These are phyloP conservation scores for Ogataea neopini DNA, from an alignment of 805 yeast species.

Conservation along the genomic window DNA sequence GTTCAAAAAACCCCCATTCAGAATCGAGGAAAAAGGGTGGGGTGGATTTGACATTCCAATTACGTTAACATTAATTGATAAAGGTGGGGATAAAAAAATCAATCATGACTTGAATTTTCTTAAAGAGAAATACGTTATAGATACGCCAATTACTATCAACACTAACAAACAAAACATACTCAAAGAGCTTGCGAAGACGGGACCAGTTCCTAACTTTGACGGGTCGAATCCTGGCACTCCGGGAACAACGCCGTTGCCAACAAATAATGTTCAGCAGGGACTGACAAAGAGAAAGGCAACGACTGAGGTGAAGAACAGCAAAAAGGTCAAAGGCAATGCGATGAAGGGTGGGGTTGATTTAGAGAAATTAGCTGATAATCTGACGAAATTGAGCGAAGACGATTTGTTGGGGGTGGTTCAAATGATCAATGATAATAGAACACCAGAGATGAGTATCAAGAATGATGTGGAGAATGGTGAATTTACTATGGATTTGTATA, in stretches of 20 bases:
- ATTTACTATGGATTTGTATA: conserved; percentile 92
- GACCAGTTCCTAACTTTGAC: conserved; percentile 60
- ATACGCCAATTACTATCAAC: conserved; percentile 77
- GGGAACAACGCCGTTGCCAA: conserved; percentile 24
- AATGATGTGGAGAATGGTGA: conserved; percentile 97
- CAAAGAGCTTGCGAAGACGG: conserved; percentile 74
- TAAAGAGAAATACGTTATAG: conserved; percentile 72
- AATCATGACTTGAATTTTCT: conserved; percentile 88
- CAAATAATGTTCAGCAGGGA: conserved; percentile 10
- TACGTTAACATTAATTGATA: conserved; percentile 73
- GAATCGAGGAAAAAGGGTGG: conserved; percentile 94
- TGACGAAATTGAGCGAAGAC: conserved; percentile 87
- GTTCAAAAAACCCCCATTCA: conserved; percentile 80
- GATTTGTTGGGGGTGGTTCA: conserved; percentile 93
- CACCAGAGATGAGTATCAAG: conserved; percentile 92
- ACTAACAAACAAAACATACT: conserved; percentile 71
- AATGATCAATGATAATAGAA: conserved; percentile 94
- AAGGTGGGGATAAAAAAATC: conserved; percentile 83
- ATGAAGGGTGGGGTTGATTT: conserved; percentile 79
- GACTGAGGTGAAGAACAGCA: conserved; percentile 41
- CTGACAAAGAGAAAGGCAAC: conserved; percentile 17
- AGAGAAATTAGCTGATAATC: conserved; percentile 86
- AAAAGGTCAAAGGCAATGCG: conserved; percentile 57
- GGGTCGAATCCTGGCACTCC: conserved; percentile 34
- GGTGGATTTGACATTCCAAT: conserved; percentile 94